Base-by-base conservation (phyloP, 345 rosid genomes). In the Bruguiera gymnorhiza region DNA sequence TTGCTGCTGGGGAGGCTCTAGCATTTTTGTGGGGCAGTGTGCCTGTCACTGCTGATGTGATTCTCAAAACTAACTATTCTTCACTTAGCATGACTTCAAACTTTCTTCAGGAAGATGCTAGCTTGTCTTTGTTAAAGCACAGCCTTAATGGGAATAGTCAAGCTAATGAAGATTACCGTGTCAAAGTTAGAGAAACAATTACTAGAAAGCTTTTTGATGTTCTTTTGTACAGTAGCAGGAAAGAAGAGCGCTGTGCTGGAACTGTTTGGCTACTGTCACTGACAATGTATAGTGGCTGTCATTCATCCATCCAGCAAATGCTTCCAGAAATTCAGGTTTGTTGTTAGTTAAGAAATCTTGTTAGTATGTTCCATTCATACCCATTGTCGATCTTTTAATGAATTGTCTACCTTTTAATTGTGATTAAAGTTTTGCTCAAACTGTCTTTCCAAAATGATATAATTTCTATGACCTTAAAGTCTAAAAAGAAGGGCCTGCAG, bases 181-280 rank as follows among this genome's bases (percentile, higher is more conserved):
- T 70, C 50, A 60, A 62, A 68, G 82, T 82, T 73, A 85, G 93
- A 86, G 91, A 89, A 70, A 78, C 80, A 73, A 83, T 94, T 61
- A 77, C 82, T 39, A 83, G 83, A 82, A 88, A 91, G 76, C 88
- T 94, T 67, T 94, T 94, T 78, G 89, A 94, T 75, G 79, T 60
- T 77, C 98, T 94, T 71, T 79, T 94, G 48, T 94, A 86, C 71
- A 89, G 97, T 68, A 88, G 78, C 75, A 87, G 98, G 81, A 91
- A 89, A 77, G 98, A 91, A 76, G 98, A 94, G 88, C 86, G 97
- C 58, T 91, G 97, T 79, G 91, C 98, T 84, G 97, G 98, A 78
- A 79, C 94, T 64, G 97, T 94, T 66, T 94, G 97, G 98, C 79
- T 94, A 65, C 76, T 91, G 64, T 94, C 98, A 63, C 82, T 94